phyloP scores from a whole-genome alignment of 2,329 filamentous ascomycete species.

The Scedosporium dehoogii region DNA sequence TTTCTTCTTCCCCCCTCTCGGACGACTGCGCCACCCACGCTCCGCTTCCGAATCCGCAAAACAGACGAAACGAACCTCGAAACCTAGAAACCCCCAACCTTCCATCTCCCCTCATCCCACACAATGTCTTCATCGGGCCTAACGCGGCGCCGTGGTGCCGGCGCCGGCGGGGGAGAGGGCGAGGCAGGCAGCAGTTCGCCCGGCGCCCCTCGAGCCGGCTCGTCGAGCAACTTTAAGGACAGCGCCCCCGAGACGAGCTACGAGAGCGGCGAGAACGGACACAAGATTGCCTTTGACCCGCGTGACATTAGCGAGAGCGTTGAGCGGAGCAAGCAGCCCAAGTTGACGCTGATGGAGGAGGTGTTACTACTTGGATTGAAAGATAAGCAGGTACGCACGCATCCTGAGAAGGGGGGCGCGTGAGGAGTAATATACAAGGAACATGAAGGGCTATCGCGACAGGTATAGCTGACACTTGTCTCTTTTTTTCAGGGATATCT shows the following conservation, averaged over 20 bases:
- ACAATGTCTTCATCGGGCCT: conserved; percentile 33
- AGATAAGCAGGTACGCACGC: conserved; percentile 78
- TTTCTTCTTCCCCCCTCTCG: too few relatives aligned
- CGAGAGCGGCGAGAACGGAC: conserved; percentile 85
- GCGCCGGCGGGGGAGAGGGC: conserved; percentile 50
- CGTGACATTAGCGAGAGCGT: conserved; percentile 94
- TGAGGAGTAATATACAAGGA: too few relatives aligned
- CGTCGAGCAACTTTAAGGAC: conserved; percentile 42
- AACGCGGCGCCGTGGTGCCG: conserved; percentile 60
- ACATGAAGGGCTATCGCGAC: not conserved
- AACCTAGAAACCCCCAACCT: not conserved
- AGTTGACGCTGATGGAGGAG: conserved; percentile 98
- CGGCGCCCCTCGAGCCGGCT: conserved; percentile 45
- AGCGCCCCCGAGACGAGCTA: conserved; percentile 69
- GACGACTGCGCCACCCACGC: too few relatives aligned
- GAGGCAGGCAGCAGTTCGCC: conserved; percentile 38
- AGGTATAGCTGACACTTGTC: not conserved
- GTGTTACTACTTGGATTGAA: conserved; percentile 90
- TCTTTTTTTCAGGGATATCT: too few relatives aligned
- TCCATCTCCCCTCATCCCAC: not conserved
- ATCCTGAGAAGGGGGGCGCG: too few relatives aligned
- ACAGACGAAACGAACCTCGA: not conserved
- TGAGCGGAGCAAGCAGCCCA: conserved; percentile 94
- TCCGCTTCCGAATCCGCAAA: too few relatives aligned
- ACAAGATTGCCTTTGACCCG: conserved; percentile 97